These are phyloP conservation scores for Rhizopus sp. DNA, from an alignment of 371 early-diverging fungal genomes.

Conservation along the genomic window DNA sequence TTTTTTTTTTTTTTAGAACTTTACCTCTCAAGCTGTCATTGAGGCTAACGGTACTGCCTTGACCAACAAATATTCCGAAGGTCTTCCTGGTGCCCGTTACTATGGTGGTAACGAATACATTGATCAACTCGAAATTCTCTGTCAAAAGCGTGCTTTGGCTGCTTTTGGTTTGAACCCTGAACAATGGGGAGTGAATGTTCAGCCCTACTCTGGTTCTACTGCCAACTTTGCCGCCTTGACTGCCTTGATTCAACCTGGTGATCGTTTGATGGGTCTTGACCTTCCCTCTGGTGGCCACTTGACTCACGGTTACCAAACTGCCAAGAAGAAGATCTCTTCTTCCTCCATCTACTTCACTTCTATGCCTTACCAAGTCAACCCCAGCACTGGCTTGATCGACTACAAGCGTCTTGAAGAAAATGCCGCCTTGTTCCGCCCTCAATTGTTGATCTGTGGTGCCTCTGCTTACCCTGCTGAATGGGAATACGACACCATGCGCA, in stretches of 20 bases:
- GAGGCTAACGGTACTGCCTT: conserved; percentile 97
- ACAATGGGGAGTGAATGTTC: conserved; percentile 99
- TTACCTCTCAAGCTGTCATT: conserved; percentile 94
- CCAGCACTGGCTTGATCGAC: conserved; percentile 90
- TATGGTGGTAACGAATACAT: conserved; percentile 98
- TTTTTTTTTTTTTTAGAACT: conserved; percentile 91
- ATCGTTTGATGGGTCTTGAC: conserved; percentile 95
- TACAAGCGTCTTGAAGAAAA: conserved; percentile 93
- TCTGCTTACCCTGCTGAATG: conserved; percentile 79
- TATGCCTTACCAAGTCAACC: conserved; percentile 95
- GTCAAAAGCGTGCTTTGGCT: conserved; percentile 94
- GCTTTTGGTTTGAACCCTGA: conserved; percentile 91
- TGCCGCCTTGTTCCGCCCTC: conserved; percentile 94
- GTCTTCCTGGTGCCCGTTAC: conserved; percentile 95
- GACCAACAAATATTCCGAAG: conserved; percentile 99
- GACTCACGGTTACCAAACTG: conserved; percentile 99
- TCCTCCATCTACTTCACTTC: conserved; percentile 98
- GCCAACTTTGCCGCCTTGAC: conserved; percentile 99
- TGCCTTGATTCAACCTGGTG: conserved; percentile 94
- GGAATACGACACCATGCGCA: conserved; percentile 95
- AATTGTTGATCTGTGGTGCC: conserved; percentile 97
- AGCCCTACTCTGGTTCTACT: conserved; percentile 97
- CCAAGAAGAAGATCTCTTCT: conserved; percentile 98
- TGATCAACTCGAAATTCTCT: conserved; percentile 94
- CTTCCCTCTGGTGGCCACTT: conserved; percentile 99